phyloP scores from a whole-genome alignment of 163 green algal species.

The Chlorella variabilis region DNA sequence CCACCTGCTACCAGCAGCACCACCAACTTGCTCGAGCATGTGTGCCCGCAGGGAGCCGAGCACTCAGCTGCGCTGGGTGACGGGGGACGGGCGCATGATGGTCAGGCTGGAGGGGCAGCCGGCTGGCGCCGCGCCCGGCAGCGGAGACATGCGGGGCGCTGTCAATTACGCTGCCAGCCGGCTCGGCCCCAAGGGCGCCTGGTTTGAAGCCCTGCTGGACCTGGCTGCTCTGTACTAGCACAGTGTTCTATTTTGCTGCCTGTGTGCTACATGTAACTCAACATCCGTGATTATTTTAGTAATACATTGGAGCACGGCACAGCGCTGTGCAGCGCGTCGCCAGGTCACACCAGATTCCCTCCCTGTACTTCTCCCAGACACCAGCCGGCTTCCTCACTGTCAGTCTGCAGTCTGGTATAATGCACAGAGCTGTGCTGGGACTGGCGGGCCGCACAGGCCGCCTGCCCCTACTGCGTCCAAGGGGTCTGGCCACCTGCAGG shows the following conservation, averaged over 20 bases:
- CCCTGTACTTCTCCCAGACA: background rate
- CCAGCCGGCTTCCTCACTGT: too few relatives aligned
- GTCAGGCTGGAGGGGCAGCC: slow-evolving; percentile 27
- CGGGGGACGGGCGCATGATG: slow-evolving; percentile 16
- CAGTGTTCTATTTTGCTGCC: too few relatives aligned
- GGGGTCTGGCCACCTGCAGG: background rate
- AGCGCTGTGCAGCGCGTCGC: too few relatives aligned
- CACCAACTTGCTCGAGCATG: background rate
- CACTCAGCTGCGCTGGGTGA: slow-evolving; percentile 41
- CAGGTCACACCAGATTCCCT: too few relatives aligned
- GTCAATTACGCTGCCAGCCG: background rate
- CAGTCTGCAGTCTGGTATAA: too few relatives aligned
- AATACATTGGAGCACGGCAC: too few relatives aligned
- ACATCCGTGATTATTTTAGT: too few relatives aligned
- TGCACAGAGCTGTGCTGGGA: too few relatives aligned
- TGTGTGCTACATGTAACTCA: too few relatives aligned
- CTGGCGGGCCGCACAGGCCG: too few relatives aligned
- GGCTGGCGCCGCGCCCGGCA: background rate
- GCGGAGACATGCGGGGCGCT: background rate
- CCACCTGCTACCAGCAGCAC: too few relatives aligned
- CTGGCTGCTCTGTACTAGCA: background rate
- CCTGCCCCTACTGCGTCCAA: too few relatives aligned
- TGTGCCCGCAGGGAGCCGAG: slow-evolving; percentile 16
- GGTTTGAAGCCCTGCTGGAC: slow-evolving; percentile 15
- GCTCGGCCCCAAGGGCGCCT: background rate